Evolutionary conservation across 2,329 filamentous ascomycete genomes (phyloP), one percentile per base, ranked within the genome.

Genomic region (Davidsoniella virescens): DNA sequence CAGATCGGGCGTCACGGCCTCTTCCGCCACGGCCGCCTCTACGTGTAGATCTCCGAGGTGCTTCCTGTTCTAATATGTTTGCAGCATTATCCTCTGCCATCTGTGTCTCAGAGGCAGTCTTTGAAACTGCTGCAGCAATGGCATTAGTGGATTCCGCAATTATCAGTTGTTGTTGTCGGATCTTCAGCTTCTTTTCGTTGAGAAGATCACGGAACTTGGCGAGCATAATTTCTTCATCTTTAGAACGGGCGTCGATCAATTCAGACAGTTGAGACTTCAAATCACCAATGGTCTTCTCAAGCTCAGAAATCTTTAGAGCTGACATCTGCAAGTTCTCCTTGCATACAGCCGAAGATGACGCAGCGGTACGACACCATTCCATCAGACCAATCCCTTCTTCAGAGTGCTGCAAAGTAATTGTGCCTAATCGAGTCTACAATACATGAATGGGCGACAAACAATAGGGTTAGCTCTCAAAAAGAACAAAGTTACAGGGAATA

Each of bases 171-270:
- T 87, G 82, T 57, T 87, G 75, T 41, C 84, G 67, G 46, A 88
- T 87, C 64, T 84, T 87, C 48, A 80, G 67, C 63, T 88, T 88
- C 67, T 90, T 90, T 61, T 82, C 76, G 57, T 88, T 88, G 1
- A 88, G 66, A 2, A 90, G 67, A 50, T 75, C 69, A 50, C 76
- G 72, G 57, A 86, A 86, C 60, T 85, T 86, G 54, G 75, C 73
- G 1, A 88, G 64, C 51, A 88, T 65, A 16, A 72, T 70, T 1
- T 71, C 70, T 62, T 88, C 83, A 54, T 85, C 73, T 16, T 76
- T 73, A 44, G 75, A 69, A 60, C 87, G 87, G 12, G 76, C 70
- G 49, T 69, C 68, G 44, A 80, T 69, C 14, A 88, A 70, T 57
- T 84, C 79, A 3, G 81, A 72, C 1, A 87, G 65, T 58, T 83